Percentiles rank a stretch among this genome's conserved stretches.
These are phyloP conservation scores for Vanrija pseudolonga DNA, from an alignment of 1,284 basidiomycete species.

Conservation along the genomic window DNA sequence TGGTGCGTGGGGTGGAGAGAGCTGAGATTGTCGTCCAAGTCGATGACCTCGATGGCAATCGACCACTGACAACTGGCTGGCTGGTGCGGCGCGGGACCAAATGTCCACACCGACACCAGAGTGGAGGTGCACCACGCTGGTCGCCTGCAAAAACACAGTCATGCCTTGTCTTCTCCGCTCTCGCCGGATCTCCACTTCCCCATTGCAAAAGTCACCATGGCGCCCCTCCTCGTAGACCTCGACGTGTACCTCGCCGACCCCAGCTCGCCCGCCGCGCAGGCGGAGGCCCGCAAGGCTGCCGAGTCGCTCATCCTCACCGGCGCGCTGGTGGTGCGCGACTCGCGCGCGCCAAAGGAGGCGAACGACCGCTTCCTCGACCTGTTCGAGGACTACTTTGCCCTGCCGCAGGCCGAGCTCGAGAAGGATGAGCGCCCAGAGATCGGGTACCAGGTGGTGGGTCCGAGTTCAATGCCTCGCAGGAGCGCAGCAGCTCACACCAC, in stretches of 20 bases:
- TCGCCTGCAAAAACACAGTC: neutral
- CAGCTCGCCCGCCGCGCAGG: slow-evolving; percentile 50
- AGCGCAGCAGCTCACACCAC: neutral
- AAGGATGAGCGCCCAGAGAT: slow-evolving; percentile 76
- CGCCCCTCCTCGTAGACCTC: slow-evolving; percentile 57
- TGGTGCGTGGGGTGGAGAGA: slow-evolving; percentile 37
- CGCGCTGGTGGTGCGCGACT: slow-evolving; percentile 75
- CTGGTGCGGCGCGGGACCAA: neutral
- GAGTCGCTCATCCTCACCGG: slow-evolving; percentile 70
- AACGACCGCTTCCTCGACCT: slow-evolving; percentile 75
- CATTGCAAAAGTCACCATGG: slow-evolving; percentile 1
- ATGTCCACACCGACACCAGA: neutral
- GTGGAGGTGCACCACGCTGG: neutral
- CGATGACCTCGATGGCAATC: neutral
- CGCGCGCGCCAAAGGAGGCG: slow-evolving; percentile 73
- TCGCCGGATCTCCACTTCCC: neutral
- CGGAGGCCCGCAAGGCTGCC: slow-evolving; percentile 58
- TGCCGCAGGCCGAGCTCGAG: slow-evolving; percentile 59
- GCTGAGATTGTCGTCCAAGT: no score
- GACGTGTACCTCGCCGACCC: slow-evolving; percentile 64
- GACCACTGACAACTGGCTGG: neutral
- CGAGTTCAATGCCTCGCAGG: neutral
- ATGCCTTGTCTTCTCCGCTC: slow-evolving; percentile 4
- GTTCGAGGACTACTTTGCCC: slow-evolving; percentile 79
- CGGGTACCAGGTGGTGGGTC: slow-evolving; percentile 51